Evolutionary conservation across 768 basidiomycete genomes (phyloP).

Genomic region (Phylloporus scabripes): DNA sequence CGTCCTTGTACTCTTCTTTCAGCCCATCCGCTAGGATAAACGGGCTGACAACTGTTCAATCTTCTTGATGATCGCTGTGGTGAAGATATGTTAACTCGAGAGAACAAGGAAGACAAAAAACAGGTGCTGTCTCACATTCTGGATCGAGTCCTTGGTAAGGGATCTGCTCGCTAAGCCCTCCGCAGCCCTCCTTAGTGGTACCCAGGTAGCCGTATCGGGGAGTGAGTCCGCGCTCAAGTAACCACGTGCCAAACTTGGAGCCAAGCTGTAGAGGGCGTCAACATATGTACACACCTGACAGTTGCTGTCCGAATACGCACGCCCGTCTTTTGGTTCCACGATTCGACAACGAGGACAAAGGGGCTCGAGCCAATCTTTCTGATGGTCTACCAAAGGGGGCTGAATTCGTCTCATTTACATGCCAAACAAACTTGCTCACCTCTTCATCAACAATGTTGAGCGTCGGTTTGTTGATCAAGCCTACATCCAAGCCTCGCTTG

Average conservation of each 20-base stretch:
- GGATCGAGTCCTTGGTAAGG: slow-evolving; percentile 77
- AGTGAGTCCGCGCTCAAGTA: slow-evolving; percentile 74
- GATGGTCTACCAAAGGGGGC: slow-evolving; percentile 38
- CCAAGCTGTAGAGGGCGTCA: slow-evolving; percentile 47
- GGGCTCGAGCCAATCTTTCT: slow-evolving; percentile 65
- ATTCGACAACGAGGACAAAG: slow-evolving; percentile 83
- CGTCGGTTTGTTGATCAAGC: slow-evolving; percentile 81
- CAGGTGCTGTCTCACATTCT: slow-evolving; percentile 46
- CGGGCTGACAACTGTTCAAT: slow-evolving; percentile 36
- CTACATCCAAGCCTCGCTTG: slow-evolving; percentile 70
- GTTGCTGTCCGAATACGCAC: slow-evolving; percentile 26
- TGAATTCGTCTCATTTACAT: neutral
- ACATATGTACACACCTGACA: neutral
- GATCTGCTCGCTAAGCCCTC: slow-evolving; percentile 81
- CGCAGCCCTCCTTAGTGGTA: slow-evolving; percentile 67
- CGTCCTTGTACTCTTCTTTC: neutral
- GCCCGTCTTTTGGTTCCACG: slow-evolving; percentile 87
- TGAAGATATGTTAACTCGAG: neutral
- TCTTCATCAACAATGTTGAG: slow-evolving; percentile 82
- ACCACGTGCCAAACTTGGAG: slow-evolving; percentile 81
- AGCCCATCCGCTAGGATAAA: neutral
- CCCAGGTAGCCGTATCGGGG: slow-evolving; percentile 83
- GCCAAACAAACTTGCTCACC: slow-evolving; percentile 31
- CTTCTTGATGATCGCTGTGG: slow-evolving; percentile 41
- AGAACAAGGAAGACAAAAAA: neutral